Conservation (phyloP, 73 alveolate genomes). For the Paramecium pentaurelia region DNA sequence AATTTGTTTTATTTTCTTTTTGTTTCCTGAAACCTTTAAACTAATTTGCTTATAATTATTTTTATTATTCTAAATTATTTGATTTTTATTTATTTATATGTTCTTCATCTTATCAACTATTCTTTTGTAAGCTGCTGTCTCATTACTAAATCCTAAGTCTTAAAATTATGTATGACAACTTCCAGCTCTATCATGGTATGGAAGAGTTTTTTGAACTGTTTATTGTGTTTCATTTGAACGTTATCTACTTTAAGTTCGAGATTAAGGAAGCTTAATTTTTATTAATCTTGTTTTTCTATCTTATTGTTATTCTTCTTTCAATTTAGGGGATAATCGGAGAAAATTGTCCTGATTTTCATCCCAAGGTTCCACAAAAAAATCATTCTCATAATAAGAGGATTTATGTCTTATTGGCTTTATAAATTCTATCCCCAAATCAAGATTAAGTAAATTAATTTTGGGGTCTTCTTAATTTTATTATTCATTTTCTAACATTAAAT, state of each 20-base stretch:
- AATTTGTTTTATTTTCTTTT: not conserved
- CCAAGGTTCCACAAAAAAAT: conserved; percentile 5
- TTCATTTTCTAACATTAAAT: not conserved
- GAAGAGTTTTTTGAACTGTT: not conserved
- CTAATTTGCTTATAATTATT: not conserved
- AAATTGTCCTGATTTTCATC: not conserved
- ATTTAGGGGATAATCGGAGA: not conserved
- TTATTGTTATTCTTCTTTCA: not conserved
- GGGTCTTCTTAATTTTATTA: not conserved
- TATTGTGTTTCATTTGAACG: not conserved
- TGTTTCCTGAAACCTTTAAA: not conserved
- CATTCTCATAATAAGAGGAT: not conserved
- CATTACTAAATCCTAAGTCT: not conserved
- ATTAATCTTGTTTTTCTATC: not conserved
- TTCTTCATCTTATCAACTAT: not conserved
- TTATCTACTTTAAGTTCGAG: not conserved
- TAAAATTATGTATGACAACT: not conserved
- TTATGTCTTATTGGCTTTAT: not conserved
- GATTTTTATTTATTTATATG: not conserved
- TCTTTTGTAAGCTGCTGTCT: not conserved
- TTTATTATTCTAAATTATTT: not conserved
- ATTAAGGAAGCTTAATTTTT: not conserved
- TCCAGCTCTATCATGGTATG: not conserved
- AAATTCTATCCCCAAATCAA: not conserved
- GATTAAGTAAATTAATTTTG: not conserved